Conservation (phyloP, 2,329 filamentous ascomycete genomes). For the Fusarium guadeloupense region DNA sequence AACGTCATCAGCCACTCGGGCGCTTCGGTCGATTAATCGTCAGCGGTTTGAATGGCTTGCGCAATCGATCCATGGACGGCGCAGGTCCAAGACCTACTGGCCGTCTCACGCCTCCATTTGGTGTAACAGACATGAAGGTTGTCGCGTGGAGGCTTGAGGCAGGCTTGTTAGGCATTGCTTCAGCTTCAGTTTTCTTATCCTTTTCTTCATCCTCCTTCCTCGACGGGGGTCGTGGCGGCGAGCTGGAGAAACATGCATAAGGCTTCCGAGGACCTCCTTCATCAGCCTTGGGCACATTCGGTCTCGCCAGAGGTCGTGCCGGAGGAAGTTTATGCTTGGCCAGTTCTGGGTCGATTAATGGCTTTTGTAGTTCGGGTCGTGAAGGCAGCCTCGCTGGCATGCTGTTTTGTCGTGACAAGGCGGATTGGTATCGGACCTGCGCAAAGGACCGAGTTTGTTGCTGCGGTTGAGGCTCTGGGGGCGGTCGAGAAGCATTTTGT, state of each 20-base stretch:
- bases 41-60: conserved; percentile 66
- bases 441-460: conserved; percentile 31
- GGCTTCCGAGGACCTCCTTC: conserved; percentile 48
- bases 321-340: conserved; percentile 55
- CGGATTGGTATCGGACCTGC: conserved; percentile 41
- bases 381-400: conserved; percentile 2
- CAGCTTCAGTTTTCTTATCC: conserved; percentile 39
- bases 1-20: conserved; percentile 29
- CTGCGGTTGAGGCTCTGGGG: conserved; percentile 18
- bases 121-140: conserved; percentile 55
- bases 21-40: conserved; percentile 58
- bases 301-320: conserved; percentile 49
- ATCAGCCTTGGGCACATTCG: conserved; percentile 42
- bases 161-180: conserved; percentile 45
- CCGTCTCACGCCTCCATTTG: conserved; percentile 54
- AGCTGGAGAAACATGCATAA: conserved; percentile 69
- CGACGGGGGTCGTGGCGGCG: conserved; percentile 53
- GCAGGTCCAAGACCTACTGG: conserved; percentile 57
- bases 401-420: conserved; percentile 36
- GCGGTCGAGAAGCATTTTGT: conserved; percentile 20
- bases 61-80: conserved; percentile 60
- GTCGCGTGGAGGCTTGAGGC: conserved; percentile 62
- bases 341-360: conserved; percentile 45
- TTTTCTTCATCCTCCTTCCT: conserved; percentile 35
- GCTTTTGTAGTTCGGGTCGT: conserved; percentile 12